Evolutionary conservation across 1,284 basidiomycete species (phyloP).

Genomic region (Trametes sp.): DNA sequence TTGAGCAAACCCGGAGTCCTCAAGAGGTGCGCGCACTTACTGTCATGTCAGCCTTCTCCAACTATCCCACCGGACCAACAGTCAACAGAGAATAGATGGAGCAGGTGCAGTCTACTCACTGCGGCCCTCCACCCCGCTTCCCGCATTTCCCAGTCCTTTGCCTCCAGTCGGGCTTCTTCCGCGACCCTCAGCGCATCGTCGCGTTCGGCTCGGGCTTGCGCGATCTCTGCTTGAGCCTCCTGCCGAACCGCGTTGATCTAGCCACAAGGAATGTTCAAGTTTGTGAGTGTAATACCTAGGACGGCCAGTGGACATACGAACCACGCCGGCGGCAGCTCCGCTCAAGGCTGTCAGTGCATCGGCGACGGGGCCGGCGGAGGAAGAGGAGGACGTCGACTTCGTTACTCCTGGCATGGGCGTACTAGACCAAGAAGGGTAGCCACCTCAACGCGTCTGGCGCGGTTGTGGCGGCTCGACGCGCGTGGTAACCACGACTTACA

Average conservation of each 20-base stretch:
- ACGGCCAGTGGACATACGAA: slow-evolving; percentile 19
- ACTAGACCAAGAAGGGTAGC: slow-evolving; percentile 9
- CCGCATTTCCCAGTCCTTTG: slow-evolving; percentile 58
- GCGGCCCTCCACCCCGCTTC: slow-evolving; percentile 56
- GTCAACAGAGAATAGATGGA: slow-evolving; percentile 7
- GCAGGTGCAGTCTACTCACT: slow-evolving; percentile 48
- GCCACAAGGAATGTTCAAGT: neutral
- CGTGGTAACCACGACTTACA: slow-evolving; percentile 5
- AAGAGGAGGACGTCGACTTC: slow-evolving; percentile 27
- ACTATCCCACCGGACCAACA: slow-evolving; percentile 43
- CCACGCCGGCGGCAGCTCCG: slow-evolving; percentile 39
- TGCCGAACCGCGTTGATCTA: slow-evolving; percentile 41
- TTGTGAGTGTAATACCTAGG: neutral
- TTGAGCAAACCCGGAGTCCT: neutral
- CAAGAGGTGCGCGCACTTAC: slow-evolving; percentile 43
- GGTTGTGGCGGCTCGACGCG: slow-evolving; percentile 24
- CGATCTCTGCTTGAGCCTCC: slow-evolving; percentile 42
- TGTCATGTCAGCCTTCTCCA: slow-evolving; percentile 63
- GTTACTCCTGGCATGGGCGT: slow-evolving; percentile 26
- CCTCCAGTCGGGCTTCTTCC: slow-evolving; percentile 53
- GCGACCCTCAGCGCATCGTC: slow-evolving; percentile 60
- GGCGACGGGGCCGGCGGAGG: slow-evolving; percentile 34
- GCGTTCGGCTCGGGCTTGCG: slow-evolving; percentile 55
- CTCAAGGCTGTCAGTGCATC: slow-evolving; percentile 40
- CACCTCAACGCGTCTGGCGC: slow-evolving; percentile 24